Evolutionary conservation across 345 rosid genomes (phyloP).

Genomic region (Euphorbia lathyris): DNA sequence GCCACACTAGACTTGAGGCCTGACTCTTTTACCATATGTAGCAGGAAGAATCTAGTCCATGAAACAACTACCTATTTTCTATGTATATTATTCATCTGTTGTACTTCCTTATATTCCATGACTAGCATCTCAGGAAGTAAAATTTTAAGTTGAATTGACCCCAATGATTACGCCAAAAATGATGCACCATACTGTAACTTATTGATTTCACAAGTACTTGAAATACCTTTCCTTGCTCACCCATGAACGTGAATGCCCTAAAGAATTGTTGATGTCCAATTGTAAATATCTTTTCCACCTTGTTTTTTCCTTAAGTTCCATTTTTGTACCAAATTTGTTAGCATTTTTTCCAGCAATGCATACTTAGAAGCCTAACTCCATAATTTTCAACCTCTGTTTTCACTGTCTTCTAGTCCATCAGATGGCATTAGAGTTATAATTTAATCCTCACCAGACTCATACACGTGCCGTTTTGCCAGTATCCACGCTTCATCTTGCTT

Average conservation of each 20-base stretch:
- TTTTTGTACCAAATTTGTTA: no score
- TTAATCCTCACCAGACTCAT: background rate
- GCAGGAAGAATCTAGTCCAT: background rate
- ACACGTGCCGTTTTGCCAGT: background rate
- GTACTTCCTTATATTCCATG: background rate
- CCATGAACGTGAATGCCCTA: no score
- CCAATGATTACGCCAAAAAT: background rate
- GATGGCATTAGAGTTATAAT: background rate
- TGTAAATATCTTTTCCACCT: no score
- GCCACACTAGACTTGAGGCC: background rate
- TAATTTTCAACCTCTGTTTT: background rate
- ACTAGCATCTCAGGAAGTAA: background rate
- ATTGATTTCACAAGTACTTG: no score
- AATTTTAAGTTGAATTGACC: background rate
- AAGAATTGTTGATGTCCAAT: no score
- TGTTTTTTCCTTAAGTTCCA: no score
- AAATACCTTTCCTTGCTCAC: no score
- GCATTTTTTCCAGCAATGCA: background rate
- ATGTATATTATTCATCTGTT: background rate
- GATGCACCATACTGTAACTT: background rate
- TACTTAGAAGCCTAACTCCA: background rate
- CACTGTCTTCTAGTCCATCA: background rate
- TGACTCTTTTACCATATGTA: background rate
- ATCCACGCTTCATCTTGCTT: no score
- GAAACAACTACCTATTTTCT: background rate